Conservation (phyloP, 495 filamentous ascomycete genomes). For the Tetracladium marchalianum region DNA sequence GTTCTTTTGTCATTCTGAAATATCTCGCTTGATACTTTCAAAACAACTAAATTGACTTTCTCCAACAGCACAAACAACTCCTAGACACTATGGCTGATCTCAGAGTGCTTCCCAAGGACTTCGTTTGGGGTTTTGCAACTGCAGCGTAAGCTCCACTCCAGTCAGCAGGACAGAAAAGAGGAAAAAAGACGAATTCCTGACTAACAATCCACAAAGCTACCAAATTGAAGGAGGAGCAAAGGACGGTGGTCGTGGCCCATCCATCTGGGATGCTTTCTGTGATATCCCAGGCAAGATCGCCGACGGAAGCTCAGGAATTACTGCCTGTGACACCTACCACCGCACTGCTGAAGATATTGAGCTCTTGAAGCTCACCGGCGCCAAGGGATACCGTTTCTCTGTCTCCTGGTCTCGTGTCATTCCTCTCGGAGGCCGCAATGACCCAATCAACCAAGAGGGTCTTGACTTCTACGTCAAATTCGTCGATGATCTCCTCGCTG, state of each 20-base stretch:
- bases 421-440: slow-evolving; percentile 51
- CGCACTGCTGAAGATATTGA: slow-evolving; percentile 63
- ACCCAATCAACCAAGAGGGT: slow-evolving; percentile 49
- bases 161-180: background rate
- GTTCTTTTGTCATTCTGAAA: background rate
- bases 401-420: slow-evolving; percentile 68
- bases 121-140: slow-evolving; percentile 77
- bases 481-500: slow-evolving; percentile 47
- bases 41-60: too few relatives aligned
- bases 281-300: slow-evolving; percentile 65
- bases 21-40: too few relatives aligned
- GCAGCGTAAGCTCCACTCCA: slow-evolving; percentile 44
- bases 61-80: too few relatives aligned
- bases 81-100: too few relatives aligned
- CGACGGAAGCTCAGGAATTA: slow-evolving; percentile 54
- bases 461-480: slow-evolving; percentile 52
- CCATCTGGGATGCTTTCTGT: slow-evolving; percentile 74
- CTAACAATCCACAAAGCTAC: slow-evolving; percentile 36
- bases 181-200: background rate
- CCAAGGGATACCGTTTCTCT: slow-evolving; percentile 64
- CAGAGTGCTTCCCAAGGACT: slow-evolving; percentile 51
- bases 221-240: slow-evolving; percentile 64
- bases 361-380: slow-evolving; percentile 54
- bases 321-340: slow-evolving; percentile 71
- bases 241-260: slow-evolving; percentile 59